Evolutionary conservation across 164 flowering plant genomes (phyloP).

Genomic region (Akebia trifoliata): DNA sequence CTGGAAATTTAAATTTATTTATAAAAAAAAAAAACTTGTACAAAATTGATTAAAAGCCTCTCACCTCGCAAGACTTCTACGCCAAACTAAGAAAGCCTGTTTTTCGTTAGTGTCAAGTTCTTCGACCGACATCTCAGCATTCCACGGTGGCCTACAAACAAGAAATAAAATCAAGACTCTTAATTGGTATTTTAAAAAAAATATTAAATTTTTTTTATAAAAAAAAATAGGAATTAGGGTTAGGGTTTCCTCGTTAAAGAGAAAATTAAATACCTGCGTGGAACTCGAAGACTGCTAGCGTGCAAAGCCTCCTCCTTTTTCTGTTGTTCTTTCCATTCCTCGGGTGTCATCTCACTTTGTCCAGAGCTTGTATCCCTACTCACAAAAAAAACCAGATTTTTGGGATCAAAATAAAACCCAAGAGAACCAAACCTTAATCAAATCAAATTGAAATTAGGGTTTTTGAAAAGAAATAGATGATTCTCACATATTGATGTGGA

Average conservation of each 20-base stretch:
- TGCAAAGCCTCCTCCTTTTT: slow-evolving; percentile 75
- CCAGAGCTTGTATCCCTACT: slow-evolving; percentile 52
- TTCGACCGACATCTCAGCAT: slow-evolving; percentile 64
- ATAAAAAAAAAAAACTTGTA: too few species aligned
- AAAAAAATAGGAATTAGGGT: neutral
- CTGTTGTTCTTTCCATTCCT: slow-evolving; percentile 62
- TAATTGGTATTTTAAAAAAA: neutral
- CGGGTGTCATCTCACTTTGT: slow-evolving; percentile 40
- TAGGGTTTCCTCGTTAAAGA: neutral
- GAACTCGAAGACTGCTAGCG: slow-evolving; percentile 76
- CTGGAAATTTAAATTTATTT: too few species aligned
- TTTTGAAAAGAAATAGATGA: neutral
- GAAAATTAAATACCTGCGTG: slow-evolving; percentile 56
- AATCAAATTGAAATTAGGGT: neutral
- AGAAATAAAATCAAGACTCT: neutral
- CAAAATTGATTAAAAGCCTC: slow-evolving; percentile 3
- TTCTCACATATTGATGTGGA: slow-evolving; percentile 52
- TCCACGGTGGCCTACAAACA: slow-evolving; percentile 82
- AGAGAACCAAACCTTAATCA: neutral
- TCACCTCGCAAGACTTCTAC: slow-evolving; percentile 82
- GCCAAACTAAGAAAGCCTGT: slow-evolving; percentile 77
- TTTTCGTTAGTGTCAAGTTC: slow-evolving; percentile 79
- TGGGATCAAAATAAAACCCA: neutral
- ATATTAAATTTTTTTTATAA: too few species aligned
- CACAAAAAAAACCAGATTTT: neutral